phyloP scores from a whole-genome alignment of 495 filamentous ascomycete species.

The Neurospora discreta region DNA sequence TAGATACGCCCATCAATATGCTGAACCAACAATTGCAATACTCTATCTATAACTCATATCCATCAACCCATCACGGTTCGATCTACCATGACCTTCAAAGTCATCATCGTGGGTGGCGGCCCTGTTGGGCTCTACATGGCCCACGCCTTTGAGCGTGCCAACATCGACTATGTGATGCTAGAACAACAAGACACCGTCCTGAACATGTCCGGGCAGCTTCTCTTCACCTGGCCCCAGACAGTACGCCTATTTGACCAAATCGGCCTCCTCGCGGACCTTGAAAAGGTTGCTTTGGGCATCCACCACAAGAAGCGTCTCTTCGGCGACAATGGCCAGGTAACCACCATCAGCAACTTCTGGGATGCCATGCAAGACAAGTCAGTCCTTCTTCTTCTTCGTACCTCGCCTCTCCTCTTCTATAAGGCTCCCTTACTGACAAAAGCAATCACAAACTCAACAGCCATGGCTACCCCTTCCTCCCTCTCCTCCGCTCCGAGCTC shows the following conservation, averaged over 20 bases:
- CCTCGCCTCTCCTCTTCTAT: too few relatives aligned
- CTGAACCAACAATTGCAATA: too few relatives aligned
- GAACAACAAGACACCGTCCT: constrained; percentile 27
- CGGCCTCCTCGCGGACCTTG: constrained; percentile 23
- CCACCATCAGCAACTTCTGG: background rate
- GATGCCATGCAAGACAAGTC: constrained; percentile 4
- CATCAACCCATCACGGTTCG: background rate
- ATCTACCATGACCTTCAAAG: constrained; percentile 23
- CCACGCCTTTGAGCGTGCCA: constrained; percentile 26
- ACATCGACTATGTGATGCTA: constrained; percentile 39
- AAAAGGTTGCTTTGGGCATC: constrained; percentile 46
- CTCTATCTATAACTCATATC: background rate
- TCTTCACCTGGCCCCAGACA: constrained; percentile 25
- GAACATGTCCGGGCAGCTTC: constrained; percentile 26
- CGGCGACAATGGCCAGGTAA: constrained; percentile 7
- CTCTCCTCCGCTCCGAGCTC: constrained; percentile 22
- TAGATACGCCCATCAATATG: background rate
- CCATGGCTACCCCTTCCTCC: constrained; percentile 24
- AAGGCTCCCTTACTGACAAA: background rate
- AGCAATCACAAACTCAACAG: constrained; percentile 4
- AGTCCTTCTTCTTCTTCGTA: background rate
- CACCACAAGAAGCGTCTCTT: constrained; percentile 41
- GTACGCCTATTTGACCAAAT: constrained; percentile 39
- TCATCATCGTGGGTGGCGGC: constrained; percentile 43
- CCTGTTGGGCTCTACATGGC: constrained; percentile 39